phyloP scores from a whole-genome alignment of 1,139 yeast genomes.

The Magnusiomyces paraingens region DNA sequence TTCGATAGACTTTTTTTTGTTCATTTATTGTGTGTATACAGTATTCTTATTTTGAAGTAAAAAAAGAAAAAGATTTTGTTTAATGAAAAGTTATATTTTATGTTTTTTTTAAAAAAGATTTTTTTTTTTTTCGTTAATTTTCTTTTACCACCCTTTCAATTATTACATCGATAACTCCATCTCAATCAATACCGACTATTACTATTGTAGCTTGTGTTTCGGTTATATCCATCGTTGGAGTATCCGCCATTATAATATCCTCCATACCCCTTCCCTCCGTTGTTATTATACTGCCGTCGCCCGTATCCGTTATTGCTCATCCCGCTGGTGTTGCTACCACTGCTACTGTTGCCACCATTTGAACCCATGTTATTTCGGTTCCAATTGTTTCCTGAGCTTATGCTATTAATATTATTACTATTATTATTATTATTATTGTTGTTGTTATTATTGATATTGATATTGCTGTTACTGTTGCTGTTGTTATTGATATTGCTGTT shows the following conservation, averaged over 20 bases:
- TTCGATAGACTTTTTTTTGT: neutral
- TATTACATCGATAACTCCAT: neutral
- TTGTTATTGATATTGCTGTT: neutral
- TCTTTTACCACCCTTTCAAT: neutral
- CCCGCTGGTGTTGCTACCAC: neutral
- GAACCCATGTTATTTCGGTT: neutral
- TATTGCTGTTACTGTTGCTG: neutral
- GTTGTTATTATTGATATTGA: neutral
- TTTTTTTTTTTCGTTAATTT: neutral
- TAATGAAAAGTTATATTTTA: no score
- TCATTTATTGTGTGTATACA: neutral
- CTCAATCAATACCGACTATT: neutral
- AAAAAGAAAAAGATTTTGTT: no score
- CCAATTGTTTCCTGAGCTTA: neutral
- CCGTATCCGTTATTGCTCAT: neutral
- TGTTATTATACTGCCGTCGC: neutral
- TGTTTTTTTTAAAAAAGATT: neutral
- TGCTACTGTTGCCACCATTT: neutral
- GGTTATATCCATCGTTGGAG: slow-evolving; percentile 3
- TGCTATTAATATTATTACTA: neutral
- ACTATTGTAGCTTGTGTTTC: neutral
- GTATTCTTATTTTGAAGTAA: neutral
- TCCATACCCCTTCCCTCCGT: no score
- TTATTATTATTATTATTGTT: neutral
- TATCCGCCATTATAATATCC: neutral